Evolutionary conservation across 768 basidiomycete species (phyloP).

Genomic region (Tulasnella sp.): DNA sequence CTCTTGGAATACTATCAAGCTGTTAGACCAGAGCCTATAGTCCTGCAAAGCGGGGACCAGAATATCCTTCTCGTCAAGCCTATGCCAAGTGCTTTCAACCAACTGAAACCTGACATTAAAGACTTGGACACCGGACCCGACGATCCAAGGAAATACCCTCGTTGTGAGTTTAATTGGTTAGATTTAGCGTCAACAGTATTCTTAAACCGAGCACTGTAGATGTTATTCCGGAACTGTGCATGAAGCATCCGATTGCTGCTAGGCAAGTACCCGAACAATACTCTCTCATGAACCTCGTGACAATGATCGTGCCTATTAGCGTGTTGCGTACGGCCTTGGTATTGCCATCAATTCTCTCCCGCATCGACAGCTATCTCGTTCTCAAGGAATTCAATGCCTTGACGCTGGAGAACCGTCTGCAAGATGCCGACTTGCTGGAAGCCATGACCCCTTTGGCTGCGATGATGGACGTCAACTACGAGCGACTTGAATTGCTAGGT

Average conservation of each 20-base stretch:
- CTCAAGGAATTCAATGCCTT: conserved; percentile 66
- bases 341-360: conserved; percentile 59
- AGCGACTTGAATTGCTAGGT: conserved; percentile 77
- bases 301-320: conserved; percentile 28
- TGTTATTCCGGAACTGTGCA: not conserved
- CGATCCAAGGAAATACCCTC: conserved; percentile 54
- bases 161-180: conserved; percentile 36
- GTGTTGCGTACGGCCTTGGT: conserved; percentile 54
- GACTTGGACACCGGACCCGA: not conserved
- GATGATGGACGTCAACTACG: conserved; percentile 61
- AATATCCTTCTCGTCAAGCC: not conserved
- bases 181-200: not conserved
- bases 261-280: not conserved
- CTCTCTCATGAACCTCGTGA: not conserved
- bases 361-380: conserved; percentile 61
- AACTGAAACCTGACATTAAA: not conserved
- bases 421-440: conserved; percentile 45
- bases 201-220: not conserved
- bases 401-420: conserved; percentile 49
- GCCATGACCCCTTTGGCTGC: conserved; percentile 63
- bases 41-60: conserved; percentile 21
- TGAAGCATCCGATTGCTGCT: not conserved
- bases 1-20: conserved; percentile 56
- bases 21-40: conserved; percentile 30
- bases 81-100: not conserved